These are phyloP conservation scores for Cercospora sp. DNA, from an alignment of 2,329 filamentous ascomycete species.

Conservation along the genomic window DNA sequence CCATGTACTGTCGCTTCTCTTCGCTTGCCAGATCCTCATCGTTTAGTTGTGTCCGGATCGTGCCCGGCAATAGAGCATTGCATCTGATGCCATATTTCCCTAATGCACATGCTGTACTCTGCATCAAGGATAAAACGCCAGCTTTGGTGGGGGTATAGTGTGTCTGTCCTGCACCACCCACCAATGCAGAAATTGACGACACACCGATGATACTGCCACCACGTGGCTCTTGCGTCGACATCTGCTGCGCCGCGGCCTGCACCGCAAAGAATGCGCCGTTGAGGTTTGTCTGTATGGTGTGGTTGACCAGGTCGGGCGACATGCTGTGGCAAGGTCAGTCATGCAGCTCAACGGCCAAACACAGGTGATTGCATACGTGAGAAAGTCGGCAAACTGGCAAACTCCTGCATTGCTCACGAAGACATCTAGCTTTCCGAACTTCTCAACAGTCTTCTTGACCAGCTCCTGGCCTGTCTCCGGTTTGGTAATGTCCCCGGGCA, in stretches of 20 bases:
- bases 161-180: constrained; percentile 74
- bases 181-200: constrained; percentile 71
- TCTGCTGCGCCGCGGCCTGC: constrained; percentile 81
- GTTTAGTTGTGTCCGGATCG: constrained; percentile 80
- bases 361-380: constrained; percentile 55
- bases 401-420: constrained; percentile 89
- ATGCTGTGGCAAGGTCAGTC: constrained; percentile 51
- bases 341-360: neutral
- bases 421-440: constrained; percentile 59
- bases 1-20: constrained; percentile 74
- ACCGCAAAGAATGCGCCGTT: constrained; percentile 85
- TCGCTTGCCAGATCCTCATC: constrained; percentile 77
- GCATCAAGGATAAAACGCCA: constrained; percentile 77
- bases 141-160: constrained; percentile 92
- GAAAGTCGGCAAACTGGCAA: constrained; percentile 84
- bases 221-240: constrained; percentile 62
- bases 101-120: constrained; percentile 76
- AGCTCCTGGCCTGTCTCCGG: constrained; percentile 70
- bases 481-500: constrained; percentile 75
- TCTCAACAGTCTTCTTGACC: constrained; percentile 64
- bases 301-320: constrained; percentile 66
- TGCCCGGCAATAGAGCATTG: constrained; percentile 81
- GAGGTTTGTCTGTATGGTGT: constrained; percentile 77
- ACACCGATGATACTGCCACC: constrained; percentile 81
- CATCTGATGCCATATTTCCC: constrained; percentile 76